A percentile compares a stretch with the other conserved stretches of the same genome.
These are phyloP conservation scores for Malus hybrid DNA, from an alignment of 331 rosid genomes.

Conservation along the genomic window DNA sequence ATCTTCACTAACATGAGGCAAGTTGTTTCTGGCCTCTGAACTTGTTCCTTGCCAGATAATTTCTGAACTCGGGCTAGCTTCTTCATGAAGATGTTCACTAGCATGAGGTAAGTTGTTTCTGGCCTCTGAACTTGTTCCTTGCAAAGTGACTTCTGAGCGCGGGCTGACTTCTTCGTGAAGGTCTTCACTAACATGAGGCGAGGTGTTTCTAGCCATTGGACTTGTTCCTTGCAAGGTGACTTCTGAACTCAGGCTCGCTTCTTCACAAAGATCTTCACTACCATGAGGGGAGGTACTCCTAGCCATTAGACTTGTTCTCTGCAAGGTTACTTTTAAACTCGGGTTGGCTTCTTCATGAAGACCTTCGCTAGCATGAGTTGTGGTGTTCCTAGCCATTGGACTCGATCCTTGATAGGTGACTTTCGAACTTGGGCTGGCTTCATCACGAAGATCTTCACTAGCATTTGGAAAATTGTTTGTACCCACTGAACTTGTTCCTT, in stretches of 20 bases:
- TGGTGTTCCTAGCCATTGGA: neutral
- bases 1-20: neutral
- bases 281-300: neutral
- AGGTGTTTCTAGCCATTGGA: conserved; percentile 10
- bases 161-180: conserved; percentile 2
- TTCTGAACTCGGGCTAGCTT: conserved; percentile 21
- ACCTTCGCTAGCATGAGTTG: neutral
- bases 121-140: conserved; percentile 20
- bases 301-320: conserved; percentile 22
- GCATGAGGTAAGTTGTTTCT: neutral
- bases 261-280: neutral
- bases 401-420: neutral
- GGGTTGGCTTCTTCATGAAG: conserved; percentile 6
- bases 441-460: neutral
- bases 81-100: neutral
- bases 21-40: conserved; percentile 10
- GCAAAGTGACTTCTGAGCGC: conserved; percentile 16
- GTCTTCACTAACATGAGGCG: neutral
- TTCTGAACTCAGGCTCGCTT: conserved; percentile 20
- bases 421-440: conserved; percentile 18
- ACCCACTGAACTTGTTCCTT: neutral
- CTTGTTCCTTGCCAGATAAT: conserved; percentile 16
- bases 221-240: conserved; percentile 16
- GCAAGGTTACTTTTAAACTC: conserved; percentile 12
- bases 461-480: neutral